phyloP scores from a whole-genome alignment of 2,329 filamentous ascomycete genomes.

The Penicillium concentricum region DNA sequence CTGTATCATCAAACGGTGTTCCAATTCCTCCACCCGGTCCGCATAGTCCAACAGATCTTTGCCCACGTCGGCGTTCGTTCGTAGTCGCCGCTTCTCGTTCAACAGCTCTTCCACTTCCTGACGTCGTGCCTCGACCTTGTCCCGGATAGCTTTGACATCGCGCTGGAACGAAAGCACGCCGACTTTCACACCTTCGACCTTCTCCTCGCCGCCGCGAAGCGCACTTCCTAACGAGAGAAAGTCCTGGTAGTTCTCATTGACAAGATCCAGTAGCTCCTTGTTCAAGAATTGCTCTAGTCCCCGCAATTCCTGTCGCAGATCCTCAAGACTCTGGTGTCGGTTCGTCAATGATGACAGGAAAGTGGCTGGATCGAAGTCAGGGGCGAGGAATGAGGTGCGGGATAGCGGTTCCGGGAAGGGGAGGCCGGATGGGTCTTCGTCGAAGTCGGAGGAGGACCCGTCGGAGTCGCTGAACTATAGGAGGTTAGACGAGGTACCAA shows the following conservation, averaged over 20 bases:
- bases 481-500: background rate
- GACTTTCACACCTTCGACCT: slow-evolving; percentile 84
- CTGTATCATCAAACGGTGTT: slow-evolving; percentile 67
- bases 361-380: slow-evolving; percentile 72
- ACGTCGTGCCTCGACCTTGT: slow-evolving; percentile 62
- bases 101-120: slow-evolving; percentile 63
- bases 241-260: slow-evolving; percentile 91
- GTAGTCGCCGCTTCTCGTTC: slow-evolving; percentile 65
- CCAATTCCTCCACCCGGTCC: slow-evolving; percentile 57
- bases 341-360: slow-evolving; percentile 83
- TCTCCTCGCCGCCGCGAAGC: slow-evolving; percentile 83
- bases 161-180: slow-evolving; percentile 81
- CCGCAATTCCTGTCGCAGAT: slow-evolving; percentile 81
- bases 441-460: slow-evolving; percentile 50
- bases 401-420: slow-evolving; percentile 86
- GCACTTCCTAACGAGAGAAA: slow-evolving; percentile 82
- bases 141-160: slow-evolving; percentile 73
- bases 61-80: slow-evolving; percentile 62
- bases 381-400: slow-evolving; percentile 75
- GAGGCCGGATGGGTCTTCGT: slow-evolving; percentile 64
- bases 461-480: slow-evolving; percentile 46
- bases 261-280: slow-evolving; percentile 85
- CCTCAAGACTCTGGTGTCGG: slow-evolving; percentile 93
- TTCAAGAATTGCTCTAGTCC: slow-evolving; percentile 76
- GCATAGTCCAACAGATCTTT: slow-evolving; percentile 48